A percentile compares a stretch with the other conserved stretches of the same genome.
phyloP scores from a whole-genome alignment of 768 basidiomycete genomes.

The Sporobolomyces pararoseus region DNA sequence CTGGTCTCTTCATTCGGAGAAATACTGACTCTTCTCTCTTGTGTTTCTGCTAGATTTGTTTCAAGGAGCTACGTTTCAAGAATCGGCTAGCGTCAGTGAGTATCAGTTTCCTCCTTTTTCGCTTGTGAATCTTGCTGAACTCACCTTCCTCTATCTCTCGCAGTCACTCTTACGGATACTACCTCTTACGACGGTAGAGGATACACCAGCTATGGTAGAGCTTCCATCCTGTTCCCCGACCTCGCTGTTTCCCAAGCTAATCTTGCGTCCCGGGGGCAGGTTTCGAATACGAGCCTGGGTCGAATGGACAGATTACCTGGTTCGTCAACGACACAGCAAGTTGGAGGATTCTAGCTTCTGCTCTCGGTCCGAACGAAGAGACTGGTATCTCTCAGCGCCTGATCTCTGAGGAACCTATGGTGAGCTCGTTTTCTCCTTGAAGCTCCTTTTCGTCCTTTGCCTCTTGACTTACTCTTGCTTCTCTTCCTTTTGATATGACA shows the following conservation, averaged over 20 bases:
- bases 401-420: slow-evolving; percentile 84
- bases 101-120: background rate
- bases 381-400: slow-evolving; percentile 63
- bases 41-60: background rate
- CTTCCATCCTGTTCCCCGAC: slow-evolving; percentile 20
- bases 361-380: slow-evolving; percentile 63
- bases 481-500: slow-evolving; percentile 45
- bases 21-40: background rate
- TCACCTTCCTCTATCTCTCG: background rate
- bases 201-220: slow-evolving; percentile 20
- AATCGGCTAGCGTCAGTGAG: slow-evolving; percentile 10
- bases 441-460: no score
- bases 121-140: background rate
- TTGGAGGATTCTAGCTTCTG: slow-evolving; percentile 66
- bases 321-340: slow-evolving; percentile 61
- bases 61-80: slow-evolving; percentile 12
- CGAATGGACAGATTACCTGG: slow-evolving; percentile 78
- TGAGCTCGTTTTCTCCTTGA: no score
- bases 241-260: slow-evolving; percentile 14
- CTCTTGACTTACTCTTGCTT: slow-evolving; percentile 15
- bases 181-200: slow-evolving; percentile 23
- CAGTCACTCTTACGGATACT: slow-evolving; percentile 29
- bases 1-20: background rate
- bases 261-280: slow-evolving; percentile 37
- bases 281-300: slow-evolving; percentile 40